Base-by-base conservation (phyloP, 2,329 filamentous ascomycete species). In the Ceratocystis huliohia region DNA sequence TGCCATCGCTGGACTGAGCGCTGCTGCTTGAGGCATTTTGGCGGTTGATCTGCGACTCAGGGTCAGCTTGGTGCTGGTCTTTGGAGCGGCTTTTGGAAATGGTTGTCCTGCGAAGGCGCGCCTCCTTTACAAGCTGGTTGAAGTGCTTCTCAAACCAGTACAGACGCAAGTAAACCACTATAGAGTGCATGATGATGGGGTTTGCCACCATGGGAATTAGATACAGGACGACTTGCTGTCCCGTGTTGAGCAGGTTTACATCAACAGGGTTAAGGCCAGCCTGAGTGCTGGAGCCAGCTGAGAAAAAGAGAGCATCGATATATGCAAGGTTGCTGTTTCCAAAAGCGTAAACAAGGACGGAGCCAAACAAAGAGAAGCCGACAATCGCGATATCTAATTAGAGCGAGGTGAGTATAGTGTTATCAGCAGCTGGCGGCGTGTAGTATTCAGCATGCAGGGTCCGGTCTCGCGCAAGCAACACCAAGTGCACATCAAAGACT, bases 111-210 rank as follows among this genome's bases (percentile, higher is more conserved):
- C 86, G 79, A 56, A 78, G 80, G 65, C 85, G 84, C 1, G 89
- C 86, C 71, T 96, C 89, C 44, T 81, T 81, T 15, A 88, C 91
- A 70, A 96, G 83, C 71, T 89, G 82, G 73, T 96, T 88, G 73
- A 99, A 97, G 6, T 92, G 85, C 75, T 95, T 96, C 76, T 99
- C 92, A 74, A 99, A 99, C 93, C 93, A 99, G 76, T 96, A 96
- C 1, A 99, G 80, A 30, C 94, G 88, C 15, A 97, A 81, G 71
- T 96, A 93, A 6, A 99, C 94, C 57, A 99, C 91, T 57, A 84
- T 88, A 1, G 88, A 84, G 73, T 96, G 86, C 71, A 96, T 87
- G 61, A 88, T 86, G 69, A 96, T 94, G 0, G 91, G 91, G 63
- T 91, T 96, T 30, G 87, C 85, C 13, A 90, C 71, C 80, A 91